Conservation (phyloP, 129 eudicot species). For the Saposhnikovia divaricata region DNA sequence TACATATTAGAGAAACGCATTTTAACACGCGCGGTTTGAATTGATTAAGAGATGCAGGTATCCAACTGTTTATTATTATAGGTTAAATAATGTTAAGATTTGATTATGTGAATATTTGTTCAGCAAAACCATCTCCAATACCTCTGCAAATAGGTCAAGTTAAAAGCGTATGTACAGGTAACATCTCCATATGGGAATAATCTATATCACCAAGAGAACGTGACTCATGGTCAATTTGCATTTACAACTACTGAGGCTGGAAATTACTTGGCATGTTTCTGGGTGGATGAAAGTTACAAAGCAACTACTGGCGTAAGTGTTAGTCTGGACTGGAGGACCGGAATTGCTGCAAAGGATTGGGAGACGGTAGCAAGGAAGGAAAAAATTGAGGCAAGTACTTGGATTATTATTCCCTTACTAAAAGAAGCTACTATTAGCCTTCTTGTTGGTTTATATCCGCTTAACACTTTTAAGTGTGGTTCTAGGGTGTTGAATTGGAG, state of each 20-base stretch:
- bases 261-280: conserved; percentile 75
- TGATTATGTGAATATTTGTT: neutral
- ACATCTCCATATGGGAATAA: conserved; percentile 85
- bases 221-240: conserved; percentile 82
- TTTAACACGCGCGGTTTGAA: no score
- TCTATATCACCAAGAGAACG: conserved; percentile 71
- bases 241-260: conserved; percentile 80
- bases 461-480: neutral
- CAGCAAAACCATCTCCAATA: neutral
- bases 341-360: conserved; percentile 95
- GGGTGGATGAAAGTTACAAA: conserved; percentile 42
- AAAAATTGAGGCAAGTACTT: conserved; percentile 52
- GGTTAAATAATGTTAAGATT: neutral
- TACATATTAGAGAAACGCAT: no score
- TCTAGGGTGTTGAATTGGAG: conserved; percentile 86
- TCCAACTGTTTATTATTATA: neutral
- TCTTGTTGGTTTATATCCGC: neutral
- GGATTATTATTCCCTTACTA: neutral
- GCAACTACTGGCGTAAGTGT: conserved; percentile 34
- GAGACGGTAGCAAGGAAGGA: conserved; percentile 95
- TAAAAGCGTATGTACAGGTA: conserved; percentile 37
- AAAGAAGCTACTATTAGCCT: neutral
- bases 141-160: conserved; percentile 12
- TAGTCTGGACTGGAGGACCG: conserved; percentile 84
- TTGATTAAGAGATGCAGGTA: neutral